Base-by-base conservation (phyloP, 495 filamentous ascomycete genomes). In the Aspergillus sparsus region DNA sequence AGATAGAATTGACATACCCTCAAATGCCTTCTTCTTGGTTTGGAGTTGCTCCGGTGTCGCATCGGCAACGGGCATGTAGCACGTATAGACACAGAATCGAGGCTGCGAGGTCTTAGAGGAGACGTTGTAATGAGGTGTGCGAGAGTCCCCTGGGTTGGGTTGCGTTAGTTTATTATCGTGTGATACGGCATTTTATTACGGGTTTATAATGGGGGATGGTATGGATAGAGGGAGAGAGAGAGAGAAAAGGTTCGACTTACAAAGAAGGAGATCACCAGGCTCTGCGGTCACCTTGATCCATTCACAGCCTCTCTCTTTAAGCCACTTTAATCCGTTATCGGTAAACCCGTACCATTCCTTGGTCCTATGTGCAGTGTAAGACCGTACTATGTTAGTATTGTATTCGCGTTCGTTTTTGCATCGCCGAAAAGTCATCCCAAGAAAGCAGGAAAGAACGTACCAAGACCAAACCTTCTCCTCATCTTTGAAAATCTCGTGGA, bases 11-110 rank as follows among this genome's bases (percentile, higher is more conserved):
- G 13, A 9, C 34, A 16, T 44, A 58, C 55, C 55, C 16, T 58
- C 55, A 41, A 58, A 58, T 0, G 55, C 45, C 45, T 39, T 58
- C 55, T 58, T 58, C 55, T 58, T 58, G 44, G 55, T 57, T 7
- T 18, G 55, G n/a, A 57, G 55, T 33, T 57, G 55, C n/a, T 57
- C 44, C 33, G 27, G 21, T 6, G 53, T 56, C 11, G 53, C 53
- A 12, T 56, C 53, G 7, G 32, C 53, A 6, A 56, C 53, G 5
- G 53, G 53, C 53, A 56, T 56, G 41, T 56, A 57, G 54, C 54
- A 49, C 3, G 56, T 58, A 27, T 44, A 51, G 0, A 58, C 34
- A 5, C 35, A 18, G 11, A 42, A 58, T n/a, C 56, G 56, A 0
- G 46, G 56, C 45, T 58, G 55, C 32, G 55, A 50, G 32, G 44